A percentile compares a stretch with the other conserved stretches of the same genome.
phyloP scores from a whole-genome alignment of 129 eudicot genomes.

The Solidago caesia region DNA sequence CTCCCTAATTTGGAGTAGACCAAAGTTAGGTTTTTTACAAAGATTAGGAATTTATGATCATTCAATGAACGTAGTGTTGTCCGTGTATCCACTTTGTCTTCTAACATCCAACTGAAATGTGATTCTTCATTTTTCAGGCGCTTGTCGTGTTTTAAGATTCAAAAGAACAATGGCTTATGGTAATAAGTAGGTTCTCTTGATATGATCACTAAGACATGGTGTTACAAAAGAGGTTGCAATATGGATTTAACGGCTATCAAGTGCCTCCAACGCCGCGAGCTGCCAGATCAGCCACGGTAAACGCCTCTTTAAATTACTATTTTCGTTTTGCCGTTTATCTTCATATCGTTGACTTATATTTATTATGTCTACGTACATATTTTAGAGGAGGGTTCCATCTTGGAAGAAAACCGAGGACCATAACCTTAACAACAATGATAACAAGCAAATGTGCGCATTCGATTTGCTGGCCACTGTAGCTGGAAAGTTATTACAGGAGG shows the following conservation, averaged over 20 bases:
- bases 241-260: slow-evolving; percentile 85
- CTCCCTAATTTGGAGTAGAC: slow-evolving; percentile 23
- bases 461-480: slow-evolving; percentile 93
- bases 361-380: not conserved
- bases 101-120: slow-evolving; percentile 5
- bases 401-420: slow-evolving; percentile 49
- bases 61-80: not conserved
- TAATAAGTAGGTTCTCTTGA: slow-evolving; percentile 38
- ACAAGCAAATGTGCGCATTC: slow-evolving; percentile 70
- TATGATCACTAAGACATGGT: slow-evolving; percentile 69
- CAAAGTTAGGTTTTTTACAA: slow-evolving; percentile 18
- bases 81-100: not conserved
- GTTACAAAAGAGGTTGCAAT: slow-evolving; percentile 76
- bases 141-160: slow-evolving; percentile 13
- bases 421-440: slow-evolving; percentile 23
- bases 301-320: not conserved
- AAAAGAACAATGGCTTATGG: slow-evolving; percentile 14
- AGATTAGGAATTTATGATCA: not conserved
- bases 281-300: slow-evolving; percentile 92
- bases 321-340: not conserved
- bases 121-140: slow-evolving; percentile 19
- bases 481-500: slow-evolving; percentile 75
- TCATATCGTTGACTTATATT: slow-evolving; percentile 2
- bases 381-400: slow-evolving; percentile 64
- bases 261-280: slow-evolving; percentile 88